These are phyloP conservation scores for Escallonia herrerae DNA, from an alignment of 129 eudicot genomes.

Conservation along the genomic window DNA sequence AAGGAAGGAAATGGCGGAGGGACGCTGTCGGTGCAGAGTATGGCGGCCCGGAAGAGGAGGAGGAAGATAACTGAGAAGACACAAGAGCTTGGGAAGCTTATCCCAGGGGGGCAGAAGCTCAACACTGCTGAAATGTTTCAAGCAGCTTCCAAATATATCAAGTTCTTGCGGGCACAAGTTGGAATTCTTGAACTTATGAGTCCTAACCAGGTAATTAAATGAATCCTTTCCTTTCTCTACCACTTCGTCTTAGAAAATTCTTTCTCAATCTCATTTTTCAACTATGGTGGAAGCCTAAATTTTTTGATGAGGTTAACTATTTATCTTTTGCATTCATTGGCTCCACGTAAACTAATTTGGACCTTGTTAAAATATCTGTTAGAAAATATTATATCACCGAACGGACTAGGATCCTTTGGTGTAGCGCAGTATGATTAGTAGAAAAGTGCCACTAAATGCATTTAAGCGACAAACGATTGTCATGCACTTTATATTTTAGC, in stretches of 20 bases:
- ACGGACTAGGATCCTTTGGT: no score
- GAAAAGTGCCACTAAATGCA: no score
- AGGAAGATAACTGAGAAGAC: conserved; percentile 75
- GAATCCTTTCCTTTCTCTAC: background rate
- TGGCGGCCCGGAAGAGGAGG: conserved; percentile 65
- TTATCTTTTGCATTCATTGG: background rate
- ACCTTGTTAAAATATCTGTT: background rate
- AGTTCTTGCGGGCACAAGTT: conserved; percentile 83
- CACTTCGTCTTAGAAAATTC: background rate
- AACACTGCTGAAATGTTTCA: conserved; percentile 76
- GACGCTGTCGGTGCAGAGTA: conserved; percentile 44
- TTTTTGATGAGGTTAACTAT: no score
- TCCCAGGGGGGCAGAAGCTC: conserved; percentile 60
- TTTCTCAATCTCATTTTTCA: background rate
- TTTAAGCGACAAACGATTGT: no score
- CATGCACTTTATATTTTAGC: no score
- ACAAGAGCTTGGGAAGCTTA: conserved; percentile 56
- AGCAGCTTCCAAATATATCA: conserved; percentile 54
- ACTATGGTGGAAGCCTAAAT: background rate
- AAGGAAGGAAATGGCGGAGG: conserved; percentile 8
- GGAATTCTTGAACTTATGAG: conserved; percentile 47
- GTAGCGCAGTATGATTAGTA: no score
- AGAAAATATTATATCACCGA: background rate
- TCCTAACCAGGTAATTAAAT: conserved; percentile 4
- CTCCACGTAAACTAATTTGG: background rate